phyloP scores from a whole-genome alignment of 331 rosid species.

The Arachis monticola region DNA sequence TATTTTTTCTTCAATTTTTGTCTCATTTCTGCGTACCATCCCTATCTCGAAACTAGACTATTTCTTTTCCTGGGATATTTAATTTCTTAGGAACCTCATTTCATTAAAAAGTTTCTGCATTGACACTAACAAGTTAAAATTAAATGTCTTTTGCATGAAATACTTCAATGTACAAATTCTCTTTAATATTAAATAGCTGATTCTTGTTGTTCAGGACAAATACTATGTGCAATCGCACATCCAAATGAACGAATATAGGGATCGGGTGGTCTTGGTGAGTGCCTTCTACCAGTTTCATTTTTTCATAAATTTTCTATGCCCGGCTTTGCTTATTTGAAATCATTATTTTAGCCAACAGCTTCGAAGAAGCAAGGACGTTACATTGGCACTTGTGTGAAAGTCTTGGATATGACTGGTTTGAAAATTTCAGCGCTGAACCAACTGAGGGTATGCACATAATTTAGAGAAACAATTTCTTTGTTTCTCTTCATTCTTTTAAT shows the following conservation, averaged over 20 bases:
- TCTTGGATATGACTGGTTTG: slow-evolving; percentile 94
- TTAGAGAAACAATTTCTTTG: neutral
- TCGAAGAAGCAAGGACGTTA: slow-evolving; percentile 71
- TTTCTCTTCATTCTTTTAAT: neutral
- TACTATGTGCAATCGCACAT: slow-evolving; percentile 93
- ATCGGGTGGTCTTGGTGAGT: slow-evolving; percentile 80
- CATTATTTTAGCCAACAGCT: slow-evolving; percentile 71
- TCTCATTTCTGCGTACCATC: neutral
- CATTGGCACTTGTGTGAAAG: slow-evolving; percentile 83
- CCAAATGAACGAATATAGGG: slow-evolving; percentile 93
- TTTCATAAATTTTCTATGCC: slow-evolving; percentile 15
- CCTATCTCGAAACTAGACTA: neutral
- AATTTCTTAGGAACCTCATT: slow-evolving; percentile 3
- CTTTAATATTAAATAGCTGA: slow-evolving; percentile 27
- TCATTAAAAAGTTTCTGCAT: slow-evolving; percentile 2
- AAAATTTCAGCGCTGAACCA: slow-evolving; percentile 86
- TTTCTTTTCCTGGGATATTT: neutral
- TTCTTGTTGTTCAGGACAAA: slow-evolving; percentile 61
- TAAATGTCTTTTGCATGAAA: slow-evolving; percentile 6
- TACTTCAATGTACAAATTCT: slow-evolving; percentile 3
- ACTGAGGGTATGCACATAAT: slow-evolving; percentile 66
- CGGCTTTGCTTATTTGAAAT: slow-evolving; percentile 29
- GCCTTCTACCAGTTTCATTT: slow-evolving; percentile 19
- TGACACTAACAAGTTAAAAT: slow-evolving; percentile 8
- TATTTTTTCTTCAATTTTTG: neutral